phyloP scores from a whole-genome alignment of 2,329 filamentous ascomycete species.

The Akanthomyces dipterigenus region DNA sequence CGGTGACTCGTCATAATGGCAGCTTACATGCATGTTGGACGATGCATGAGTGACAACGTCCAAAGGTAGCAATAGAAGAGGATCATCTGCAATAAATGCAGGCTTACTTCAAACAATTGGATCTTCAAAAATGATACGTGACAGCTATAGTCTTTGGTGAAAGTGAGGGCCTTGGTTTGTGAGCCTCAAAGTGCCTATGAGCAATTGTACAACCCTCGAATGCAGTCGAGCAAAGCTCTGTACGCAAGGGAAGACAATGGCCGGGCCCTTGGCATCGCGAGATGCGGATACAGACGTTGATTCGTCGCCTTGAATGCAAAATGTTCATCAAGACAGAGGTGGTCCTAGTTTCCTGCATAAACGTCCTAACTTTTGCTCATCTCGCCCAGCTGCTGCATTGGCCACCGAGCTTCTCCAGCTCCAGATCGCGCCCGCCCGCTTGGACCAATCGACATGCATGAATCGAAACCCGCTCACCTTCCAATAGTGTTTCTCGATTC shows the following conservation, averaged over 20 bases:
- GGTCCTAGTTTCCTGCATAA: background rate
- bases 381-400: background rate
- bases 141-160: background rate
- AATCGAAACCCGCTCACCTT: conserved; percentile 2
- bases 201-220: background rate
- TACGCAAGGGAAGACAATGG: background rate
- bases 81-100: background rate
- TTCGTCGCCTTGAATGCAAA: conserved; percentile 3
- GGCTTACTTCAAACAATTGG: background rate
- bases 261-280: background rate
- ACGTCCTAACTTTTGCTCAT: background rate
- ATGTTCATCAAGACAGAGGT: background rate
- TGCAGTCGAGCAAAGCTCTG: background rate
- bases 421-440: conserved; percentile 8
- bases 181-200: background rate
- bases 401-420: conserved; percentile 1
- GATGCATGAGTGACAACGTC: background rate
- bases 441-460: conserved; percentile 2
- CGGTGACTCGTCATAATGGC: background rate
- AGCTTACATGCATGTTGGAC: background rate
- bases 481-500: background rate
- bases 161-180: background rate
- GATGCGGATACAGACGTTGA: background rate
- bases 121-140: background rate
- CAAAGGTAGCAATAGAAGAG: background rate